Evolutionary conservation across 202 grass and related monocot species (phyloP), one percentile per base, ranked within the genome.

Genomic region (Sporobolus alterniflorus): DNA sequence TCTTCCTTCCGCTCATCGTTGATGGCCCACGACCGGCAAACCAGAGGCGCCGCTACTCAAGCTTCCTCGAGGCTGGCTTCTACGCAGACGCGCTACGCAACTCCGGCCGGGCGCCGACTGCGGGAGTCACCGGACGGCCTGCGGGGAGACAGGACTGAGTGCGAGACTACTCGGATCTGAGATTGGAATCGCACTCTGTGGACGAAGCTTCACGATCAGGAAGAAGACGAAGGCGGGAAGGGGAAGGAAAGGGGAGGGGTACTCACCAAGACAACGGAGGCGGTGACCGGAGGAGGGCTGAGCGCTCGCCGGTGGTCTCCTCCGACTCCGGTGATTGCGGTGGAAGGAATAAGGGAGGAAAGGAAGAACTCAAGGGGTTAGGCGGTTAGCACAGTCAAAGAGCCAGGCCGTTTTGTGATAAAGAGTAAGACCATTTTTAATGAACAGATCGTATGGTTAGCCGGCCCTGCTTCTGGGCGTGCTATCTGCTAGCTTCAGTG

Each of bases 1-100:
- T 84, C 85, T 90, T 95, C 73, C 87, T 86, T 79, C 85, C 96
- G 41, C 81, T 77, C 77, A 89, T 89, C 78, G 51, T 85, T 13
- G 83, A 59, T 62, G 29, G 6, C 36, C 36, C 36, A 6, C 36
- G 36, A 39, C 4, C 36, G 36, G 36, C 9, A 32, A 2, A 64
- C 43, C 73, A 69, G 51, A 14, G 50, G 49, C 14, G 7, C n/a
- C 30, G 50, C 40, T 60, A 57, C 62, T 16, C 43, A 32, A 3
- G 3, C 6, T 9, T 4, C 62, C 14, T 28, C 24, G 55, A 59
- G 24, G 18, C 28, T 31, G 6, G 1, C 60, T 32, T 32, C 60
- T 51, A 15, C 24, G 1, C 48, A n/a, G 82, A 49, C 40, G 40
- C 24, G 24, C 20, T 39, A 41, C 10, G 18, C 29, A 28, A 40